A percentile compares a stretch with the other conserved stretches of the same genome.
phyloP scores from a whole-genome alignment of 2,329 filamentous ascomycete species.

The Ophiosphaerella herpotricha region DNA sequence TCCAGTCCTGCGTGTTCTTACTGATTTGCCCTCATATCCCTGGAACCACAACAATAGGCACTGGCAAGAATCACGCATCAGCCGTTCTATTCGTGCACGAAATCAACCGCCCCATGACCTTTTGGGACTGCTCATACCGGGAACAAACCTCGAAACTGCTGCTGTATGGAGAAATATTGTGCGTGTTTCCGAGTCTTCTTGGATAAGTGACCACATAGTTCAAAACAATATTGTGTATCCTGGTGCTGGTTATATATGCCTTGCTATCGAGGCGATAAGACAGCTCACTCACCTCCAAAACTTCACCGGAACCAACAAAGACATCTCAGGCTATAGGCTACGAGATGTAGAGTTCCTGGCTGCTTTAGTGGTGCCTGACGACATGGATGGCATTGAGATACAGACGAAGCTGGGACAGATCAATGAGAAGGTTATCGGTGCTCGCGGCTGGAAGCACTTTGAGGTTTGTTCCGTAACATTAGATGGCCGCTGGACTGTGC shows the following conservation, averaged over 20 bases:
- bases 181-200: conserved; percentile 47
- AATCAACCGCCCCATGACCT: conserved; percentile 22
- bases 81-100: background rate
- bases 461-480: background rate
- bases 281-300: too few species aligned
- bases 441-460: background rate
- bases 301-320: too few species aligned
- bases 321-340: background rate
- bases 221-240: conserved; percentile 48
- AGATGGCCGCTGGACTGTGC: background rate
- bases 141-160: background rate
- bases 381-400: background rate
- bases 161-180: conserved; percentile 52
- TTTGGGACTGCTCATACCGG: conserved; percentile 11
- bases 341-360: background rate
- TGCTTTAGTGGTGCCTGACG: background rate
- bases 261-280: conserved; percentile 48
- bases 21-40: conserved; percentile 9
- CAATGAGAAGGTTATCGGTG: background rate
- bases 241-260: conserved; percentile 48
- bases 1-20: conserved; percentile 1
- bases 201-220: conserved; percentile 51
- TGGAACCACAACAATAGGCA: conserved; percentile 16
- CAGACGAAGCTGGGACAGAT: background rate
- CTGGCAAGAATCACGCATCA: background rate